Base-by-base conservation (phyloP, 306 rosid species). In the Citrullus amarus region DNA sequence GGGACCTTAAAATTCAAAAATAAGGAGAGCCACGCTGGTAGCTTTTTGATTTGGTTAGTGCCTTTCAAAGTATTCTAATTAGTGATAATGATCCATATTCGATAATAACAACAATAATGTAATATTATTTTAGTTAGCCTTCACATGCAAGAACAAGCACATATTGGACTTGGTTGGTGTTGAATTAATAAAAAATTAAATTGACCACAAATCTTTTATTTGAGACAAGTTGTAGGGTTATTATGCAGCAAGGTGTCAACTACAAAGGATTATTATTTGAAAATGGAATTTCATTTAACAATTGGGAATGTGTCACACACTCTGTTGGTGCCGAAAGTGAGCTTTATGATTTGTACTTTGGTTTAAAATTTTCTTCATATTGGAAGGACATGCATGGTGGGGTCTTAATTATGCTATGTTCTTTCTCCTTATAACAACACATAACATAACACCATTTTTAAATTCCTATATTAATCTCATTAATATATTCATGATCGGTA, bases 221-320 rank as follows among this genome's bases (percentile, higher is more conserved):
- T 61, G 68, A 67, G 25, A 38, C 73, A 67, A 67, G 6, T 67
- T 67, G 30, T 67, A 67, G 73, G 73, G 73, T 67, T 67, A 38
- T 39, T 39, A 67, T 39, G 73, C 1, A 67, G 51, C 73, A 67
- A 39, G 18, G 14, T 38, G 50, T 67, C 51, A 67, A 38, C 5
- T 38, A 34, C 22, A 65, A 65, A 34, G 25, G 2, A n/a, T 8
- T 62, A 8, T 9, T 22, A 1, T 56, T 50, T 50, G 55, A 50
- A 50, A 50, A 11, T 9, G 13, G 69, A 34, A 15, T 38, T 32
- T 32, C 36, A 63, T 30, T 14, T 36, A 43, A 69, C 25, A 65
- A 65, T 65, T 65, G 46, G 71, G 25, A 8, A 43, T 34, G 18
- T 62, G 69, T 62, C 41, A 28, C 41, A 28, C 66, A 30, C n/a